These are phyloP conservation scores for Quercus phellos DNA, from an alignment of 331 rosid genomes.

Conservation along the genomic window DNA sequence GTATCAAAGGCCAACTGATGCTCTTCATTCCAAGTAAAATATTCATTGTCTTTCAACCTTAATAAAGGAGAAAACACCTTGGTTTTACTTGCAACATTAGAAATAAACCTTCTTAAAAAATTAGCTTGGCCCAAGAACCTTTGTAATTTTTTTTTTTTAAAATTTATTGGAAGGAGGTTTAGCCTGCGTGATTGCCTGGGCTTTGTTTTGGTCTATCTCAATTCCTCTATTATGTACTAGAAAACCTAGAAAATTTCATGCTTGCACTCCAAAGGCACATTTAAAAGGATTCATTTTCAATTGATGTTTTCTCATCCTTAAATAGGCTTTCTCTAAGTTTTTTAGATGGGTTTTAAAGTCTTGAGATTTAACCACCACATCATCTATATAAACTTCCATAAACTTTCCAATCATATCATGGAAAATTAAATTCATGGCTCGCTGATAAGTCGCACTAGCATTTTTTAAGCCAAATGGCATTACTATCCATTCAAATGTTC, in stretches of 20 bases:
- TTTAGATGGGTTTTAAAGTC: background rate
- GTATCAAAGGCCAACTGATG: background rate
- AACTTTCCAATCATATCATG: too few species aligned
- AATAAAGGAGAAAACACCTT: background rate
- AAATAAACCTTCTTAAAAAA: background rate
- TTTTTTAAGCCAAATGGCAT: background rate
- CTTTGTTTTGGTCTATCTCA: too few species aligned
- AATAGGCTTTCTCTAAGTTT: background rate
- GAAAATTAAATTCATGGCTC: too few species aligned
- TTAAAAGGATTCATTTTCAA: background rate
- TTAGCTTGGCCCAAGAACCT: background rate
- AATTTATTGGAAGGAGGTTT: background rate
- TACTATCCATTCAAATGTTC: background rate
- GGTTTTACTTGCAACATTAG: background rate
- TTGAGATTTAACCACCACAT: background rate
- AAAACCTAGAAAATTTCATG: too few species aligned
- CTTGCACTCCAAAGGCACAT: background rate
- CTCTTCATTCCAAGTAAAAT: background rate
- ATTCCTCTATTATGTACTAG: too few species aligned
- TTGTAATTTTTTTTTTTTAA: background rate
- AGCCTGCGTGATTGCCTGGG: too few species aligned
- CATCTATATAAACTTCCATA: background rate
- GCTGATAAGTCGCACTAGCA: too few species aligned
- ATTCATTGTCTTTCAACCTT: background rate
- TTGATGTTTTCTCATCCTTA: background rate